Evolutionary conservation across 305 asterid species (phyloP).

Genomic region (Rubia tinctorum): DNA sequence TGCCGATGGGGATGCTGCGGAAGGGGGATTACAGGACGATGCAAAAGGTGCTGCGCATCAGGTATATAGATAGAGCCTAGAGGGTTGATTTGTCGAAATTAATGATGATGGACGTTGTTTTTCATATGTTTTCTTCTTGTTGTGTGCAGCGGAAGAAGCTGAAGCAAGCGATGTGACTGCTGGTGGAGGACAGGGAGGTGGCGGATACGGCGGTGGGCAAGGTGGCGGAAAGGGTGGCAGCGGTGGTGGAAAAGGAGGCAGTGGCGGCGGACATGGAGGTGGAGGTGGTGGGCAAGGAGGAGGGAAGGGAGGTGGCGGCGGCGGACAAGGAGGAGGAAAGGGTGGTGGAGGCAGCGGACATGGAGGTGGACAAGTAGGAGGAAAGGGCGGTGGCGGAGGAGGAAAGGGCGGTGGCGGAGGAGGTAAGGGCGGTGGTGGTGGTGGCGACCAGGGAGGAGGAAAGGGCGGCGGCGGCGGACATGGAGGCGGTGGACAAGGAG

Average conservation of each 20-base stretch:
- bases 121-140: background rate
- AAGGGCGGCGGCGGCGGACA: background rate
- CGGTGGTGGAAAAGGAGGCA: background rate
- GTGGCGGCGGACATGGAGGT: background rate
- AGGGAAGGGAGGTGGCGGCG: background rate
- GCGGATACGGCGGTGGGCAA: background rate
- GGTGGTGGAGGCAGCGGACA: background rate
- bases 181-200: background rate
- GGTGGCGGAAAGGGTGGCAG: background rate
- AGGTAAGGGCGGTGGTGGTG: background rate
- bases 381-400: background rate
- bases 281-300: background rate
- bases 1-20: background rate
- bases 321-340: background rate
- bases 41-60: background rate
- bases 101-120: background rate
- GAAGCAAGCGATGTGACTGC: background rate
- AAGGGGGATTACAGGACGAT: background rate
- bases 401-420: background rate
- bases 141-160: conserved; percentile 15
- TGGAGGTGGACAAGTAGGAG: background rate
- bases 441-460: background rate
- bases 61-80: background rate
- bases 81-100: background rate
- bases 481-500: background rate